Evolutionary conservation across 1,139 yeast genomes (phyloP).

Genomic region (Candida tropicalis): DNA sequence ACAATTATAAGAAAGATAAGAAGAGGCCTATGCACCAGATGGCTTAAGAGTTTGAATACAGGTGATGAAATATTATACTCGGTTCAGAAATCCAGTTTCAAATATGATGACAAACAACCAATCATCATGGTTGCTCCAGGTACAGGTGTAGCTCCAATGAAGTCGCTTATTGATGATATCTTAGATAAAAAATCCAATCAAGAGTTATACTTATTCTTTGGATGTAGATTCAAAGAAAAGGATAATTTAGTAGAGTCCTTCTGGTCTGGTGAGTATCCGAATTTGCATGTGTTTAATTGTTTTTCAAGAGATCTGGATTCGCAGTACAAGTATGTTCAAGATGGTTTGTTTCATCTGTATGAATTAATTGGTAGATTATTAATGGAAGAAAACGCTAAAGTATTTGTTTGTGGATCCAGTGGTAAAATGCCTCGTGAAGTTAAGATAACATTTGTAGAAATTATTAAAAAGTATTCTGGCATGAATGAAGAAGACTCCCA

Average conservation of each 20-base stretch:
- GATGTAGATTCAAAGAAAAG: conserved; percentile 66
- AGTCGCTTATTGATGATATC: conserved; percentile 55
- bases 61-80: conserved; percentile 60
- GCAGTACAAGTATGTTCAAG: conserved; percentile 68
- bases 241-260: conserved; percentile 68
- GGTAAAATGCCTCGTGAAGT: conserved; percentile 96
- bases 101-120: conserved; percentile 49
- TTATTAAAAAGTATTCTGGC: conserved; percentile 47
- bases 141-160: conserved; percentile 91
- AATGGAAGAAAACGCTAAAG: conserved; percentile 53
- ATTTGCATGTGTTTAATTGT: conserved; percentile 50
- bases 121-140: conserved; percentile 83
- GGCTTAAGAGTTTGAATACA: conserved; percentile 55
- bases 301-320: conserved; percentile 61
- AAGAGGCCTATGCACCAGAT: conserved; percentile 81
- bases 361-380: conserved; percentile 53
- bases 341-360: conserved; percentile 56
- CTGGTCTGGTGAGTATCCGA: conserved; percentile 44
- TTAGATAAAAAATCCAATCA: conserved; percentile 19
- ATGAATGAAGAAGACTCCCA: conserved; percentile 51
- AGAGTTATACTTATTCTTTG: conserved; percentile 63
- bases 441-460: conserved; percentile 68
- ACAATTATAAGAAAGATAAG: conserved; percentile 79
- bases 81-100: conserved; percentile 52
- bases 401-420: conserved; percentile 88